Base-by-base conservation (phyloP, 116 monocot genomes). In the Trichopus zeylanicus region DNA sequence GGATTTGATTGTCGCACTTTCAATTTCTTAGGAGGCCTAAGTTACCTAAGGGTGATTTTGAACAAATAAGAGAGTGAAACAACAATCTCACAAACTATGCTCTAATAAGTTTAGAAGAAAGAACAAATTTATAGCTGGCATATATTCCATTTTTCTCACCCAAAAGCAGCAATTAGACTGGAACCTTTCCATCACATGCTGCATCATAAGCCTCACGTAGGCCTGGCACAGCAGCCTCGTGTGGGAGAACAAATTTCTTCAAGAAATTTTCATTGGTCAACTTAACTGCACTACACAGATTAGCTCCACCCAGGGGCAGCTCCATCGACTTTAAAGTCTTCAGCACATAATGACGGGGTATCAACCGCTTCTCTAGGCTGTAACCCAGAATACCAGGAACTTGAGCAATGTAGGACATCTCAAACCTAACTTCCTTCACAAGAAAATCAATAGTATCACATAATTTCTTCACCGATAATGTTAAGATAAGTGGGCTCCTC, bases 351-450 rank as follows among this genome's bases (percentile, higher is more conserved):
- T 19, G 13, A 7, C 70, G 52, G 2, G 76, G 76, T 12, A 66
- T 60, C 35, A 70, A 12, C 64, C 60, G 52, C 59, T 61, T 76
- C 47, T 28, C 59, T 35, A 76, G 23, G 39, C 65, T 70, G 42
- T 54, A 70, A 0, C 1, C 19, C 30, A 76, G 46, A 29, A 76
- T 46, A 19, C 10, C 6, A 9, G 76, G 76, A 7, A 22, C 2
- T 10, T 3, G 3, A 10, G 70, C 76, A 29, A 76, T 33, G 20
- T 46, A 65, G 6, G 55, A 52, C 3, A 49, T 29, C 8, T 57
- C 22, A 16, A 32, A 75, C 5, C 69, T 63, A 7, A 28, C 69
- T 24, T 39, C 56, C 22, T 63, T 24, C 13, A 51, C 13, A 26
- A 75, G 59, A 19, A 69, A 75, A 1, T 69, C 51, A 63, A 75